A percentile compares a stretch with the other conserved stretches of the same genome.
Conservation (phyloP, 2,329 filamentous ascomycete species). For the Chrysoporthe cubensis region DNA sequence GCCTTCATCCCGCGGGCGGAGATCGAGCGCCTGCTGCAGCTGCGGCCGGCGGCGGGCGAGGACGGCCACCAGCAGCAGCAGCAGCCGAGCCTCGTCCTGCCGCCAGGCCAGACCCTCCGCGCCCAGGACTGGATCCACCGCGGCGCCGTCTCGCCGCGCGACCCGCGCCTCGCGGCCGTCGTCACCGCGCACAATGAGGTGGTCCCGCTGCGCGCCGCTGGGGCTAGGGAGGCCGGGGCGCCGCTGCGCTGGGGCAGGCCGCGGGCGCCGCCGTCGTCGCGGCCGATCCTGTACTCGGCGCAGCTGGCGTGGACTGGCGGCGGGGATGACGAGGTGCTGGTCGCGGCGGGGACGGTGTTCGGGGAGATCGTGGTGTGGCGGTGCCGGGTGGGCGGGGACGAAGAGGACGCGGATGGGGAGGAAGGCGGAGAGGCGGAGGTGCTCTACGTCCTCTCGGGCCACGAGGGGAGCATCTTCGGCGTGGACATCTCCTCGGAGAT, state of each 20-base stretch:
- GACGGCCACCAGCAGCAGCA: not conserved
- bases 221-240: not conserved
- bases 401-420: not conserved
- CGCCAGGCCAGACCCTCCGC: slow-evolving; percentile 34
- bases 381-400: slow-evolving; percentile 49
- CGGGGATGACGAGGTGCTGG: slow-evolving; percentile 59
- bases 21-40: slow-evolving; percentile 40
- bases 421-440: slow-evolving; percentile 42
- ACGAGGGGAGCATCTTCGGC: slow-evolving; percentile 94
- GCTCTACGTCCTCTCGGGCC: slow-evolving; percentile 63
- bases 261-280: slow-evolving; percentile 61
- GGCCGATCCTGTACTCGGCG: slow-evolving; percentile 87
- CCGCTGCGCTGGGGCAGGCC: slow-evolving; percentile 51
- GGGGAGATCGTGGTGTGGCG: slow-evolving; percentile 93
- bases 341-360: slow-evolving; percentile 91
- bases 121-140: slow-evolving; percentile 81
- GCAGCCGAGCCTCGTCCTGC: slow-evolving; percentile 12
- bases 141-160: slow-evolving; percentile 56
- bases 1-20: slow-evolving; percentile 43
- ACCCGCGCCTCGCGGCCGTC: slow-evolving; percentile 55
- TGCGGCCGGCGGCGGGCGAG: slow-evolving; percentile 10
- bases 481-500: slow-evolving; percentile 73
- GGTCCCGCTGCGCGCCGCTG: slow-evolving; percentile 52
- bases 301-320: slow-evolving; percentile 66
- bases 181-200: slow-evolving; percentile 90